phyloP scores from a whole-genome alignment of 225 moss, liverwort and hornwort genomes.

The Antitrichia curtipendula region DNA sequence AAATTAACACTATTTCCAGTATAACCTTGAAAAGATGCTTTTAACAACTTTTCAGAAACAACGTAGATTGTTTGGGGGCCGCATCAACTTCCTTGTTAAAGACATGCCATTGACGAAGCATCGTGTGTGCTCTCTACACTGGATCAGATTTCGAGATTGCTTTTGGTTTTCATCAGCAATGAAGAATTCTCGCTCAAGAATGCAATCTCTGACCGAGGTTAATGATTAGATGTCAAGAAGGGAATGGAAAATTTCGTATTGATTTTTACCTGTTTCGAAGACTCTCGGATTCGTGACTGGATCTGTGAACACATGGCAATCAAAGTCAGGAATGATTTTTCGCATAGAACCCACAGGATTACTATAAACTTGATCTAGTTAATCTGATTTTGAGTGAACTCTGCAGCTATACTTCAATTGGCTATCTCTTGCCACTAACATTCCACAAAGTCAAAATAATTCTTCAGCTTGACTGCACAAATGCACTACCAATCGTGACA shows the following conservation, averaged over 20 bases:
- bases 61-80: too few species aligned
- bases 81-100: background rate
- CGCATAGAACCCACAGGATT: background rate
- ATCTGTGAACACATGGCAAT: background rate
- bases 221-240: background rate
- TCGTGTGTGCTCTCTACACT: too few species aligned
- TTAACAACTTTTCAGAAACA: background rate
- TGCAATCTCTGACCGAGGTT: background rate
- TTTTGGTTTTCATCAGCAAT: background rate
- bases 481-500: background rate
- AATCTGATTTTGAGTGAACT: background rate
- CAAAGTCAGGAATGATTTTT: background rate
- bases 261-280: conserved; percentile 10
- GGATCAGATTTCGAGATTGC: background rate
- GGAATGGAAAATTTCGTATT: background rate
- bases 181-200: background rate
- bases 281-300: background rate
- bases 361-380: background rate
- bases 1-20: background rate
- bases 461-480: background rate
- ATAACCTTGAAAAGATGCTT: background rate
- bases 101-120: background rate
- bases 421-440: background rate
- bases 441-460: background rate
- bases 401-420: background rate